phyloP scores from a whole-genome alignment of 768 basidiomycete species.

The Pholiota conissans region DNA sequence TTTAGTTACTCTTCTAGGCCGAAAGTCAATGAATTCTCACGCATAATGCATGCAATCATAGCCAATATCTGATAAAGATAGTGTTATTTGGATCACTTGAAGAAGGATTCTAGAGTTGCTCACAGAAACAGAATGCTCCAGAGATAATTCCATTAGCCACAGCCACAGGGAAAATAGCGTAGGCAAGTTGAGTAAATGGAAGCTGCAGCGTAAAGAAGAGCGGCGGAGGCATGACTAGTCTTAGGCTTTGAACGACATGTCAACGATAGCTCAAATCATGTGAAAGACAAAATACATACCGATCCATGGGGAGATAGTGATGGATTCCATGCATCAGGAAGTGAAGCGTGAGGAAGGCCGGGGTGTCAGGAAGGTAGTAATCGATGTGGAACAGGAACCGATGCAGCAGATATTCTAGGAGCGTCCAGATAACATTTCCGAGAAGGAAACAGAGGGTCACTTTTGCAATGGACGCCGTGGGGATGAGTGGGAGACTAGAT shows the following conservation, averaged over 20 bases:
- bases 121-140: constrained; percentile 79
- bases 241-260: constrained; percentile 50
- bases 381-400: constrained; percentile 98
- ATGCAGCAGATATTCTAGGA: constrained; percentile 91
- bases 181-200: constrained; percentile 87
- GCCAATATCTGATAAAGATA: constrained; percentile 59
- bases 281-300: constrained; percentile 41
- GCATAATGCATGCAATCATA: constrained; percentile 95
- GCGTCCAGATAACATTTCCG: constrained; percentile 92
- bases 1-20: neutral
- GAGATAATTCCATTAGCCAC: constrained; percentile 92
- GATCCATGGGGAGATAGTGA: constrained; percentile 97
- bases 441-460: constrained; percentile 69
- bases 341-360: constrained; percentile 79
- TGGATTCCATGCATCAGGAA: constrained; percentile 95
- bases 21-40: constrained; percentile 37
- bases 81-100: neutral
- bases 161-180: constrained; percentile 77
- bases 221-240: constrained; percentile 95
- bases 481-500: constrained; percentile 43
- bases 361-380: constrained; percentile 78
- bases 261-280: neutral
- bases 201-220: constrained; percentile 75
- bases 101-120: too few relatives aligned
- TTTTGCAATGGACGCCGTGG: constrained; percentile 52